These are phyloP conservation scores for Gracilariopsis chorda DNA, from an alignment of 23 red algal genomes.

Conservation along the genomic window DNA sequence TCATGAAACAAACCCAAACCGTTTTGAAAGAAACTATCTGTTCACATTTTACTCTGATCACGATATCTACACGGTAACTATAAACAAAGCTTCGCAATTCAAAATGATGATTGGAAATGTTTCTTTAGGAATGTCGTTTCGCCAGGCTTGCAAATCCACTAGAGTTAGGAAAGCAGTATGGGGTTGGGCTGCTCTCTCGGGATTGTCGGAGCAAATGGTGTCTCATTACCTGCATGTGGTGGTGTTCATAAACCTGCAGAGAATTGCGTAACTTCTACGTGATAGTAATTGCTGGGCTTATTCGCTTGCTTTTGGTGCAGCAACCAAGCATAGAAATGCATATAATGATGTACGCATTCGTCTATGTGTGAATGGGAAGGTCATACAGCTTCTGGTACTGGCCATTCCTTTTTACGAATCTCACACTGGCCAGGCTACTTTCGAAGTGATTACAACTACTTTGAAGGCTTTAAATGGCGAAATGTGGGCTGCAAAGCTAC, in stretches of 20 bases:
- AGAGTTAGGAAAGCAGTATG: neutral
- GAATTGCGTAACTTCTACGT: neutral
- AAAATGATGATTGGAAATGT: neutral
- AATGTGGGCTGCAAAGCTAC: neutral
- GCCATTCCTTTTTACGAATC: neutral
- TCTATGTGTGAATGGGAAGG: neutral
- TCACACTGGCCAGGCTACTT: neutral
- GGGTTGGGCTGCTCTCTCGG: neutral
- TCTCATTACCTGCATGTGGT: neutral
- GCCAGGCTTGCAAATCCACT: neutral
- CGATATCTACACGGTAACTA: neutral
- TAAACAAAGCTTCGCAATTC: neutral
- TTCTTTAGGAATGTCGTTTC: neutral
- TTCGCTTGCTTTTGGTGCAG: neutral
- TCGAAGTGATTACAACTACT: neutral
- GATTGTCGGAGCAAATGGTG: neutral
- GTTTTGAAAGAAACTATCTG: neutral
- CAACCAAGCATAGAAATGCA: neutral
- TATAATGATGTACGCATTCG: neutral
- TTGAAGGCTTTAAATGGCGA: neutral
- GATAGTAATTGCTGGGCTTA: neutral
- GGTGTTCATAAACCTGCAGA: neutral
- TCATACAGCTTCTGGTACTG: neutral
- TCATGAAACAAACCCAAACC: neutral
- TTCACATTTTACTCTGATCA: neutral